These are phyloP conservation scores for Pythium apleroticum DNA, from an alignment of 352 stramenopile species.

Conservation along the genomic window DNA sequence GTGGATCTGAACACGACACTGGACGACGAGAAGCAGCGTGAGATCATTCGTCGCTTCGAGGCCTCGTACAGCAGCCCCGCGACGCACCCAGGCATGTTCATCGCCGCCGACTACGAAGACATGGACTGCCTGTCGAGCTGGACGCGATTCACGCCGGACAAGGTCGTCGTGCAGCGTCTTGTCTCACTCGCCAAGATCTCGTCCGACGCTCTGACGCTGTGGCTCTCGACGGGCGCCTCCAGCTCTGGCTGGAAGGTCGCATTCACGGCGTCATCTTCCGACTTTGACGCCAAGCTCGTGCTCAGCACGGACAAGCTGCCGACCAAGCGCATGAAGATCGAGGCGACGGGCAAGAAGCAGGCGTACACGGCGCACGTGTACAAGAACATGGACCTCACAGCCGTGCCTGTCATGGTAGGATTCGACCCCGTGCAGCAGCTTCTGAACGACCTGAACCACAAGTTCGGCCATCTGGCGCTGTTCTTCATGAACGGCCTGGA, in stretches of 20 bases:
- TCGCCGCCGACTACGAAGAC: slow-evolving; percentile 78
- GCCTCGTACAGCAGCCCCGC: slow-evolving; percentile 53
- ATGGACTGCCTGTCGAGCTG: slow-evolving; percentile 81
- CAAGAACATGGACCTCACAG: slow-evolving; percentile 84
- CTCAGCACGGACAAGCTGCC: slow-evolving; percentile 55
- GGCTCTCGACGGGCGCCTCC: slow-evolving; percentile 54
- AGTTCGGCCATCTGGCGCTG: slow-evolving; percentile 67
- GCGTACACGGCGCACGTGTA: slow-evolving; percentile 73
- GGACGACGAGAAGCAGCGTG: slow-evolving; percentile 60
- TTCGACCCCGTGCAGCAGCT: slow-evolving; percentile 78
- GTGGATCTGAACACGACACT: slow-evolving; percentile 69
- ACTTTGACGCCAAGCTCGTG: slow-evolving; percentile 67
- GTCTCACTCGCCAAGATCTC: slow-evolving; percentile 59
- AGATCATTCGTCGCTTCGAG: slow-evolving; percentile 77
- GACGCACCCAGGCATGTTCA: slow-evolving; percentile 75
- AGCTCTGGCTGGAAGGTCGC: slow-evolving; percentile 63
- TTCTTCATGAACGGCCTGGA: slow-evolving; percentile 82
- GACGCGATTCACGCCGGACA: slow-evolving; percentile 65
- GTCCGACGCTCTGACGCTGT: slow-evolving; percentile 54
- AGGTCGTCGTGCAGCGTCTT: slow-evolving; percentile 65
- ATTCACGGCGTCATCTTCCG: slow-evolving; percentile 49
- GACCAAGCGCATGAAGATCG: slow-evolving; percentile 60
- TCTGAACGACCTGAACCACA: slow-evolving; percentile 48
- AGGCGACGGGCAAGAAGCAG: slow-evolving; percentile 52
- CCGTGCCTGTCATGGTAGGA: slow-evolving; percentile 62